Percentiles rank a stretch among this genome's conserved stretches.
Conservation (phyloP, 2,329 filamentous ascomycete species). For the Plenodomus biglobosus region DNA sequence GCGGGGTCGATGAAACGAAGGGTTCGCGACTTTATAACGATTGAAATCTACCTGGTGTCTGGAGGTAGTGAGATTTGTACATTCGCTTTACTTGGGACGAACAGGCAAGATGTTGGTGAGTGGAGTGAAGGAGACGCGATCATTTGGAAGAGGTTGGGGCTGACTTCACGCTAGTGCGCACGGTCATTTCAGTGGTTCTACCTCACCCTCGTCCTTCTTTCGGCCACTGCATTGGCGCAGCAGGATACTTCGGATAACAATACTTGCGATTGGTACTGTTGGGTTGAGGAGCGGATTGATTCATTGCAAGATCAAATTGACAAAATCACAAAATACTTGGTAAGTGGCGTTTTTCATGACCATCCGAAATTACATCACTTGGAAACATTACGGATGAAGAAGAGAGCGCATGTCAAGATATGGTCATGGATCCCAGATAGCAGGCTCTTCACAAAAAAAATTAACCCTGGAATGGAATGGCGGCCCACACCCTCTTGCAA, state of each 20-base stretch:
- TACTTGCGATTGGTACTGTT: conserved; percentile 1
- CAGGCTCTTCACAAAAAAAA: too few relatives aligned
- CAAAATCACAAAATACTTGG: neutral
- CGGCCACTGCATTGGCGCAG: neutral
- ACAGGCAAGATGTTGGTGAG: neutral
- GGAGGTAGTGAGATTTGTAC: neutral
- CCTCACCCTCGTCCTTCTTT: neutral
- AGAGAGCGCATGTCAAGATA: too few relatives aligned
- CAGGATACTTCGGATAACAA: neutral
- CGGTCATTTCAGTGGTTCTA: neutral
- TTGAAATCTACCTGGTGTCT: neutral
- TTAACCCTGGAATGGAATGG: too few relatives aligned
- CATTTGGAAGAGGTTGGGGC: neutral
- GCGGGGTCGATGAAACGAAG: neutral
- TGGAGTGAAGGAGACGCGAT: neutral
- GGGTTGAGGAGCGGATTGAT: neutral
- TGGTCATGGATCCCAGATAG: too few relatives aligned
- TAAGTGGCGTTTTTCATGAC: too few relatives aligned
- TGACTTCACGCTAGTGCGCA: neutral
- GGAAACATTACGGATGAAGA: too few relatives aligned
- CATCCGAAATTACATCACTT: too few relatives aligned
- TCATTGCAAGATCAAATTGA: neutral
- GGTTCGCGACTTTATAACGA: neutral
- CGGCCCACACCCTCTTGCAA: too few relatives aligned
- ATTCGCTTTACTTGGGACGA: neutral